These are phyloP conservation scores for Amanita molliuscula DNA, from an alignment of 768 basidiomycete genomes.

Conservation along the genomic window DNA sequence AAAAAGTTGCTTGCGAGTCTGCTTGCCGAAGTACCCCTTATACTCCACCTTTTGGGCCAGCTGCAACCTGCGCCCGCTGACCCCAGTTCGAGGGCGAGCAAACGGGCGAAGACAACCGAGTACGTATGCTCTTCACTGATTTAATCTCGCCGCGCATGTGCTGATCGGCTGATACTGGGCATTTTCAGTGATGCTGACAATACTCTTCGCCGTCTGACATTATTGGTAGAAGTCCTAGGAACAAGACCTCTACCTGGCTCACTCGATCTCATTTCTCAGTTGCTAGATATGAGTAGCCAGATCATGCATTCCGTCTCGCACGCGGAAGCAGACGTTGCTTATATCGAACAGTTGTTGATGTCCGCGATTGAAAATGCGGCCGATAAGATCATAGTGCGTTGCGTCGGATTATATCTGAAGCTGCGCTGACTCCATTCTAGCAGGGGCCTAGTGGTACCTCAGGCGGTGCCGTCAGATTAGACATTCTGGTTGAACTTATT, in stretches of 20 bases:
- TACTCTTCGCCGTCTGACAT: slow-evolving; percentile 35
- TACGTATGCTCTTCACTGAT: slow-evolving; percentile 20
- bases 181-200: slow-evolving; percentile 22
- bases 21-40: slow-evolving; percentile 39
- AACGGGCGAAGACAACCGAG: slow-evolving; percentile 55
- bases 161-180: neutral
- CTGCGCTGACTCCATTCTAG: slow-evolving; percentile 21
- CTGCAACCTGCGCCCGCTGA: slow-evolving; percentile 37
- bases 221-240: slow-evolving; percentile 63
- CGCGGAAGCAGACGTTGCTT: slow-evolving; percentile 57
- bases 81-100: slow-evolving; percentile 39
- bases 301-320: slow-evolving; percentile 47
- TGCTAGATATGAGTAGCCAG: slow-evolving; percentile 64
- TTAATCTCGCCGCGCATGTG: slow-evolving; percentile 1
- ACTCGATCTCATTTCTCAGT: slow-evolving; percentile 54
- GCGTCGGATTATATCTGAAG: neutral
- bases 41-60: slow-evolving; percentile 38
- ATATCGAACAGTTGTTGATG: slow-evolving; percentile 78
- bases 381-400: slow-evolving; percentile 41
- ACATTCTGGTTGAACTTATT: slow-evolving; percentile 82
- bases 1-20: slow-evolving; percentile 40
- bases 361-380: slow-evolving; percentile 65
- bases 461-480: slow-evolving; percentile 53
- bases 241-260: slow-evolving; percentile 59
- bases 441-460: slow-evolving; percentile 41